Conservation (phyloP, 1,139 yeast species). For the Debaryomyces udenii region DNA sequence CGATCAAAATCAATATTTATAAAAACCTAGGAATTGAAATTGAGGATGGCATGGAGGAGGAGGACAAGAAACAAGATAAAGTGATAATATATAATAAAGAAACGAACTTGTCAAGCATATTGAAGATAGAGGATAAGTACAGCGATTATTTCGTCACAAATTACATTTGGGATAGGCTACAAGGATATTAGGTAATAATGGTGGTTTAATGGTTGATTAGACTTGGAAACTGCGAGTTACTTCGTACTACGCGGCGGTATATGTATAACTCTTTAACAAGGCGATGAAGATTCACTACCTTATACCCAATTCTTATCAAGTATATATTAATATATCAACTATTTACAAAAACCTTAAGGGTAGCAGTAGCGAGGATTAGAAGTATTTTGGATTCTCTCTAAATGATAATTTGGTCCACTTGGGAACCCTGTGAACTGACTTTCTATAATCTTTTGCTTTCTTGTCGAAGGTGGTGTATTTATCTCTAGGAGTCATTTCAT, state of each 20-base stretch:
- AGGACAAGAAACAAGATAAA: conserved; percentile 16
- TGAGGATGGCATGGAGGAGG: conserved; percentile 23
- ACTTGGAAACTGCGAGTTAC: too few relatives aligned
- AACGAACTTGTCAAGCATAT: conserved; percentile 50
- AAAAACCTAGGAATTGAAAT: conserved; percentile 48
- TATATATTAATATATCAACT: conserved; percentile 6
- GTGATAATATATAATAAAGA: conserved; percentile 56
- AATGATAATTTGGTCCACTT: conserved; percentile 87
- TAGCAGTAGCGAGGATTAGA: conserved; percentile 35
- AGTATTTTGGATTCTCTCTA: conserved; percentile 79
- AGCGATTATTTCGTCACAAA: conserved; percentile 67
- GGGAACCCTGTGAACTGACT: conserved; percentile 82
- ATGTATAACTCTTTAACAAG: too few relatives aligned
- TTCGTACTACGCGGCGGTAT: too few relatives aligned
- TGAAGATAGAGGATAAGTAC: conserved; percentile 61
- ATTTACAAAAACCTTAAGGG: conserved; percentile 4
- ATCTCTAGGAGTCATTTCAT: conserved; percentile 76
- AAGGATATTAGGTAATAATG: conserved; percentile 6
- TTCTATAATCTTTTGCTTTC: conserved; percentile 77
- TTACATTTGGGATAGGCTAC: conserved; percentile 65
- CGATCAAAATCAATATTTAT: conserved; percentile 47
- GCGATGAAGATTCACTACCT: background rate
- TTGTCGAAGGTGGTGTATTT: conserved; percentile 87
- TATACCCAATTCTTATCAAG: background rate
- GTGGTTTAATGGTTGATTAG: background rate